These are phyloP conservation scores for Petunia axillaris DNA, from an alignment of 257 asterid genomes.

Conservation along the genomic window DNA sequence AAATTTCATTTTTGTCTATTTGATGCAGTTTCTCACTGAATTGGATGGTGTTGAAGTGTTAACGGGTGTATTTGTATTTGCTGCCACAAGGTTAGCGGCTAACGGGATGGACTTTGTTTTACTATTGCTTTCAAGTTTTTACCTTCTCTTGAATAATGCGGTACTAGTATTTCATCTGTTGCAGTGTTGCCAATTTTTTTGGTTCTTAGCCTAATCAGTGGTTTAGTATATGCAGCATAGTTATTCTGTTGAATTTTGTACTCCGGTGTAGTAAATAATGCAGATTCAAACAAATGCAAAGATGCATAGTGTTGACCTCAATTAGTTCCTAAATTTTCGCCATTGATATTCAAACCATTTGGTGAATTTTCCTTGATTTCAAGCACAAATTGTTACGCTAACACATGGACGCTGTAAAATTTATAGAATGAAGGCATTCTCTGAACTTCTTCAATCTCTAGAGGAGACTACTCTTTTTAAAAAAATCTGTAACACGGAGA, in stretches of 20 bases:
- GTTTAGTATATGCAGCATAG: not conserved
- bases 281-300: not conserved
- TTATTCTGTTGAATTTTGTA: not conserved
- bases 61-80: constrained; percentile 97
- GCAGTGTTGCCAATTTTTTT: not conserved
- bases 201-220: not conserved
- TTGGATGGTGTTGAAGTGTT: constrained; percentile 97
- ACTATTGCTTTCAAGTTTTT: constrained; percentile 18
- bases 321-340: not conserved
- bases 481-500: not conserved
- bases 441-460: not conserved
- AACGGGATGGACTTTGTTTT: not conserved
- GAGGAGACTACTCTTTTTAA: not conserved
- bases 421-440: constrained; percentile 1
- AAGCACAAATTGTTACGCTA: not conserved
- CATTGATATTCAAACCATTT: not conserved
- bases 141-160: not conserved
- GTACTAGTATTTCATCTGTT: not conserved
- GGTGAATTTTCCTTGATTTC: constrained; percentile 9
- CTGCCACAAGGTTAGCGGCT: constrained; percentile 77
- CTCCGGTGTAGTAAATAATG: not conserved
- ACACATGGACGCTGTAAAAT: not conserved
- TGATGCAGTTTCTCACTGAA: constrained; percentile 76
- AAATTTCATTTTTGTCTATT: constrained; percentile 22
- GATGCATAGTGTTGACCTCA: not conserved